Evolutionary conservation across 352 stramenopile species (phyloP), one percentile per base, ranked within the genome.

Genomic region (Globisporangium echinulatum): DNA sequence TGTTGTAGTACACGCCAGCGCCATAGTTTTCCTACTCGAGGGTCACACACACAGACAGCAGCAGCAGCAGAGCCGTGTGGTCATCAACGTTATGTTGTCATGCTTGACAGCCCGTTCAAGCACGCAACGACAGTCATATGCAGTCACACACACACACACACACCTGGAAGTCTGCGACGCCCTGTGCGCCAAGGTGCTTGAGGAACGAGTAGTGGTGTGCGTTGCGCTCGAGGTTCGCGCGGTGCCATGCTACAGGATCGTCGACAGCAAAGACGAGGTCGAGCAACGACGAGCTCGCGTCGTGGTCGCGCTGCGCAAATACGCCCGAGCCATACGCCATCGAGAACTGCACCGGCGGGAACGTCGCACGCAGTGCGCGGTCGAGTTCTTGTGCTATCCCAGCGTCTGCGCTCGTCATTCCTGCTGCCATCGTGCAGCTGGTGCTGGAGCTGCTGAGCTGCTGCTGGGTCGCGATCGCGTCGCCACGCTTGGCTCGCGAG

Each of bases 201-300:
- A 96, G 70, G 25, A 88, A 68, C 50, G 85, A 95, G 71, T 95
- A 95, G 55, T 95, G 85, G 15, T 75, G 63, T 40, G 78, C 72
- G 50, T 95, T 90, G 58, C 78, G 83, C 54, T 50, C 64, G 25
- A 95, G 63, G 61, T 96, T 96, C 37, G 80, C 79, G 11, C 72
- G 64, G 74, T 96, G 88, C 88, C 88, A 96, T 53, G 68, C 66
- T 36, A 70, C 62, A 15, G 88, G 77, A 63, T 96, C 81, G 53
- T 90, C 73, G 46, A 96, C 88, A 1, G 83, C 88, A 54, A 96
- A 89, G 8, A 96, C 84, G 44, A 96, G 78, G 59, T 96, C 88
- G 46, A 96, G 72, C 85, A 96, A 91, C 40, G 81, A 87, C 47
- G 64, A 67, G 63, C 81, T 91, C 53, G 69, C 70, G 63, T 95